Evolutionary conservation across 371 early-diverging fungal species (phyloP).

Genomic region (Rhizopus delemar): DNA sequence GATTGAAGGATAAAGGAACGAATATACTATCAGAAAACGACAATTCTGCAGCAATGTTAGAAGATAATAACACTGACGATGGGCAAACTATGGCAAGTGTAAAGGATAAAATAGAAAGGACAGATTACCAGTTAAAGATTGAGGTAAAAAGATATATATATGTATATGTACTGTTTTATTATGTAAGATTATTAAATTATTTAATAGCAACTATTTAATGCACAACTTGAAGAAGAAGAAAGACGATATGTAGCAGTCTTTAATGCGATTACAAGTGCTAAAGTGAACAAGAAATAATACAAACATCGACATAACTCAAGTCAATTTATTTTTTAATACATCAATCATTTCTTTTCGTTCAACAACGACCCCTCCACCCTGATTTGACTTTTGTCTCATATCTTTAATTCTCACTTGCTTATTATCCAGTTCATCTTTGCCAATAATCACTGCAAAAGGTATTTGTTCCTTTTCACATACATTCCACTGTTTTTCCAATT

Average conservation of each 20-base stretch:
- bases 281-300: neutral
- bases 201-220: neutral
- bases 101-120: neutral
- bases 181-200: neutral
- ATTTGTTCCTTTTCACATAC: constrained; percentile 83
- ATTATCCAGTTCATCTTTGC: constrained; percentile 75
- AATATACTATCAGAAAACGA: neutral
- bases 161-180: neutral
- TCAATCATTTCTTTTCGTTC: constrained; percentile 64
- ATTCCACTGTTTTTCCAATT: constrained; percentile 80
- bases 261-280: neutral
- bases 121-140: neutral
- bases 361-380: constrained; percentile 59
- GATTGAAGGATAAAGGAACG: neutral
- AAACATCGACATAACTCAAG: neutral
- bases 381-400: constrained; percentile 66
- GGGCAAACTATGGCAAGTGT: neutral
- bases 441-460: constrained; percentile 88
- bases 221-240: neutral
- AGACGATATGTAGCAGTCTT: neutral
- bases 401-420: constrained; percentile 85
- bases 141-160: neutral
- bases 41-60: neutral
- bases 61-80: neutral
- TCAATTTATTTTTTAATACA: constrained; percentile 48